Conservation (phyloP, 2,329 filamentous ascomycete species). For the Cercospora citrullina region DNA sequence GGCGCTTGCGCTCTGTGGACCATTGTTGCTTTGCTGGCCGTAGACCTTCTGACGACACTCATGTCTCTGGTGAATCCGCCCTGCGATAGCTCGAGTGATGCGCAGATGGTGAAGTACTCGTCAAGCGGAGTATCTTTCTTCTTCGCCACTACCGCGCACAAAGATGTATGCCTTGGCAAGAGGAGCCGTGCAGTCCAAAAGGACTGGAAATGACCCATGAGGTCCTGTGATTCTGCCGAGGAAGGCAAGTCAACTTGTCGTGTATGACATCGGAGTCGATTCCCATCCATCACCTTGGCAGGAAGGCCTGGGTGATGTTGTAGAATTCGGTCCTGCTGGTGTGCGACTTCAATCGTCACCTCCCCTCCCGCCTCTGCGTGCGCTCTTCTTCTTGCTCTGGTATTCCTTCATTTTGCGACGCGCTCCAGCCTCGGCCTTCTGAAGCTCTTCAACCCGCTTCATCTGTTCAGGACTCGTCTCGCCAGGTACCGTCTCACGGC, state of each 20-base stretch:
- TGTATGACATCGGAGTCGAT: neutral
- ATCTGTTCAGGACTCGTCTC: constrained; percentile 60
- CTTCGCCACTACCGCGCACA: constrained; percentile 52
- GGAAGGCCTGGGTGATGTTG: neutral
- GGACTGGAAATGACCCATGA: neutral
- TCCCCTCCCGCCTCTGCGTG: constrained; percentile 45
- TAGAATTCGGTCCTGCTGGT: neutral
- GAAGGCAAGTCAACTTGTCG: neutral
- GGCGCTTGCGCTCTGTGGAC: constrained; percentile 23
- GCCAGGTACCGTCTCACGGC: constrained; percentile 55
- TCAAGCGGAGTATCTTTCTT: constrained; percentile 50
- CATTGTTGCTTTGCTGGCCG: constrained; percentile 19
- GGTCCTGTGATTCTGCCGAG: neutral
- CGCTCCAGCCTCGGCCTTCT: constrained; percentile 59
- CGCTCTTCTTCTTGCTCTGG: constrained; percentile 62
- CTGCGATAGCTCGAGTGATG: constrained; percentile 32
- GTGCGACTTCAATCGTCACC: constrained; percentile 32
- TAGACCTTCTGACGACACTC: neutral
- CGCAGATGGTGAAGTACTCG: constrained; percentile 49
- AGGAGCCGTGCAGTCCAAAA: neutral
- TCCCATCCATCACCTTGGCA: too few relatives aligned
- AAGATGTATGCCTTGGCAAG: constrained; percentile 30
- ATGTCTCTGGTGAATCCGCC: neutral
- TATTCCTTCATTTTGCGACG: constrained; percentile 60
- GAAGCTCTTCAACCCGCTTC: constrained; percentile 56